These are phyloP conservation scores for Solanum dulcamara DNA, from an alignment of 257 asterid species.

Conservation along the genomic window DNA sequence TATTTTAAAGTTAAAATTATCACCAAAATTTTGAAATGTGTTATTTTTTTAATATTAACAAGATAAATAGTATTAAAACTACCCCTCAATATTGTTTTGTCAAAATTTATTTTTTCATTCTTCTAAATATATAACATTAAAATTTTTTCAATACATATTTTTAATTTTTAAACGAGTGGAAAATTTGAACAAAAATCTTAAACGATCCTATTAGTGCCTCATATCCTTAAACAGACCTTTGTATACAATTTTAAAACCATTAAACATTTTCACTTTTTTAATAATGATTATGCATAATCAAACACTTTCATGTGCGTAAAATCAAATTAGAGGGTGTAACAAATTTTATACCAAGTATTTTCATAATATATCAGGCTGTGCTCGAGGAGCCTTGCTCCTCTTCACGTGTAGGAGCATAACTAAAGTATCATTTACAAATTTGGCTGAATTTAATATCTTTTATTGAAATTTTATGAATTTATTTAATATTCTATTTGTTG, in stretches of 20 bases:
- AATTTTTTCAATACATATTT: not conserved
- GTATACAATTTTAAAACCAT: not conserved
- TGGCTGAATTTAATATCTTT: not conserved
- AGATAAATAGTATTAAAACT: no score
- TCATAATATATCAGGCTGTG: not conserved
- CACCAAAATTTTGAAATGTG: no score
- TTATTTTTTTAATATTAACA: no score
- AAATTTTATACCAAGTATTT: not conserved
- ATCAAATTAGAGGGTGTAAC: not conserved
- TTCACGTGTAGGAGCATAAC: not conserved
- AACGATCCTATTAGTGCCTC: not conserved
- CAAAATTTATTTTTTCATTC: no score
- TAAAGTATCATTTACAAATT: not conserved
- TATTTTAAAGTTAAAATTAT: no score
- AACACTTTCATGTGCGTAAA: not conserved
- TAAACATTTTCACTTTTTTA: not conserved
- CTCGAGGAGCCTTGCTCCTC: not conserved
- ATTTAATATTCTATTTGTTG: no score
- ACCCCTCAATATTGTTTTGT: no score
- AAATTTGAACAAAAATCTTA: not conserved
- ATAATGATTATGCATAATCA: not conserved
- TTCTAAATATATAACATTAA: no score
- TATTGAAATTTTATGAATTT: not conserved
- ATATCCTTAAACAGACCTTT: not conserved
- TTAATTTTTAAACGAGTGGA: not conserved